Base-by-base conservation (phyloP, 768 basidiomycete species). In the Kondoa malvinella region DNA sequence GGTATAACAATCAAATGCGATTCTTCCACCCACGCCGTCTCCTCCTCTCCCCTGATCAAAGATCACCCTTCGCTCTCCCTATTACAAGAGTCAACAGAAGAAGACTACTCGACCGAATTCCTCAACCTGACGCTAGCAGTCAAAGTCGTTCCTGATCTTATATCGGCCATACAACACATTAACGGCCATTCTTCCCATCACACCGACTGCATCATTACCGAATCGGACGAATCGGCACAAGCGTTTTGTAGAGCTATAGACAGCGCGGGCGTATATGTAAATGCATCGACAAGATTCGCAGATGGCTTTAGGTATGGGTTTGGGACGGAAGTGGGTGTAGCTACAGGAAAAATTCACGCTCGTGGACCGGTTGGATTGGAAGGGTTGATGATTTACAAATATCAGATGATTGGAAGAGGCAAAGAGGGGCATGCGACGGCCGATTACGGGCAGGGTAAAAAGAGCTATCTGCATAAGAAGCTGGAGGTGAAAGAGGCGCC, bases 281-380 rank as follows among this genome's bases (percentile, higher is more conserved):
- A 99, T 73, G 92, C 92, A 4, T 90, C 87, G 74, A 96, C 95
- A 12, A 83, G 95, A 40, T 97, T 99, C 76, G 87, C 92, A 0
- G 95, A 99, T 77, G 94, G 95, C 15, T 95, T 92, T 78, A 79
- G 94, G 69, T 97, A 91, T 75, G 95, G 95, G 0, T 92, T 95
- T 72, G 95, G 95, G 1, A 92, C 95, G 2, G 95, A 97, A 78
- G 94, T 99, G 0, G 95, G 95, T 8, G 95, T 99, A 74, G 88
- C 87, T 76, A 99, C 95, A 0, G 92, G 94, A 0, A 85, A 88
- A 75, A 94, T 95, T 67, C 95, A 99, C 75, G 92, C 95, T 17
- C 82, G 94, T 56, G 95, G 95, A 1, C 95, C 95, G 15, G 25
- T 40, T 14, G 40, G 33, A 12, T 26, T 69, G 57, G 89, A 96